Evolutionary conservation across 257 asterid species (phyloP), one percentile per base, ranked within the genome.

Genomic region (Solanum corneliomulleri): DNA sequence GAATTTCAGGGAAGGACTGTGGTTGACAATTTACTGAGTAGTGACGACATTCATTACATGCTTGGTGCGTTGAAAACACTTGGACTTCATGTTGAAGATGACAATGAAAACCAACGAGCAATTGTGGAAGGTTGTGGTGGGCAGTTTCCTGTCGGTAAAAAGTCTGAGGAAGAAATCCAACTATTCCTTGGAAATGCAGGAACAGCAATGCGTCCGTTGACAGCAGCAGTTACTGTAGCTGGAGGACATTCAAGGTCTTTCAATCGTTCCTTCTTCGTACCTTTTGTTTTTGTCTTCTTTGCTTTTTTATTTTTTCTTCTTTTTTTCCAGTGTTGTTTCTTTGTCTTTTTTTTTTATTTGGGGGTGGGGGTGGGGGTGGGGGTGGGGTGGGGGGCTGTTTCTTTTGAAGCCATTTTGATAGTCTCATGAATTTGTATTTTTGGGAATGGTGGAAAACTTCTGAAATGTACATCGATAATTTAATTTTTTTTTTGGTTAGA

Each of bases 111-210:
- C 27, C 96, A 95, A 88, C 95, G 91, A 69, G 99, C 98, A 66
- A 86, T 91, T 52, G 99, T 97, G 74, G 97, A 93, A 89, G 99
- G 99, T 86, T 91, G 93, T 80, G 98, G 95, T 70, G 99, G 99
- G 88, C 89, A 88, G 49, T 97, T 97, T 89, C 99, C 99, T 16
- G 97, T 91, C 11, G 92, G 97, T 66, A 93, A 92, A 88, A 97
- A 94, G 47, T 89, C 98, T 72, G 90, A 89, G 25, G 96, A 93
- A 41, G 99, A 97, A 90, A 91, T 97, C 84, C 95, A 94, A 85
- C 99, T 97, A 70, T 97, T 97, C 95, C 92, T 97, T 66, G 99
- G 99, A 89, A 97, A 97, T 93, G 99, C 99, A n/a, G 99, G 99
- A 89, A 97, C 99, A 37, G 99, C 99, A 12, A 97, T 97, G 98